Base-by-base conservation (phyloP, 2,329 filamentous ascomycete genomes). In the Trichoderma lentiforme region DNA sequence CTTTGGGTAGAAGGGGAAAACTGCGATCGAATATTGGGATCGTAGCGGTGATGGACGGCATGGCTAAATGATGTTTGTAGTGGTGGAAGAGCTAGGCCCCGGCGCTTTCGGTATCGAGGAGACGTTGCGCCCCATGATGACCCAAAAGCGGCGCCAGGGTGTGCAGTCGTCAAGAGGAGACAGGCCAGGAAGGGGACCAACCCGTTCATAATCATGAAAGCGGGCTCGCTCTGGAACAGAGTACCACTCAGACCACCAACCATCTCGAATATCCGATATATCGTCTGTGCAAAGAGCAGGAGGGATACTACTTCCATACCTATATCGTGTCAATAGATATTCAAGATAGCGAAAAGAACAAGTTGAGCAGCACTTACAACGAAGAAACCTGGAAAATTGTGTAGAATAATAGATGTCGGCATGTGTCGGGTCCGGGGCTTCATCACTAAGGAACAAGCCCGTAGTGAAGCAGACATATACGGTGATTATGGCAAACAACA, bases 341-440 rank as follows among this genome's bases (percentile, higher is more conserved):
- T 24, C 18, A 24, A 7, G 1, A 12, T 11, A 18, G 14, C 36
- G 3, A n/a, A 3, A 21, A 28, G n/a, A 18, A 3, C n/a, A 4
- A 53, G 6, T 8, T 36, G 12, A 32, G 3, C 9, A 53, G 15
- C 1, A 77, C 82, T 73, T 81, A 88, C 86, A 80, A 66, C 83
- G 74, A 4, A 87, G 77, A 56, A 86, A 86, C 4, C 77, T 76
- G 67, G 79, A 84, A 74, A 87, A 88, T 6, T 78, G 77, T 0
- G 76, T 70, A 2, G 84, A 84, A 9, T 78, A 79, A 74, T 86
- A 86, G 18, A 86, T 75, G 3, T 76, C 73, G 0, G 81, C 78
- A 71, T 82, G 82, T 15, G 77, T 82, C 5, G 78, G 76, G 72
- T 86, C 83, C 9, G 84, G 77, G 15, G 77, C 74, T 34, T 82